Evolutionary conservation across 805 yeast species (phyloP), one percentile per base, ranked within the genome.

Genomic region (Saitoella complicata): DNA sequence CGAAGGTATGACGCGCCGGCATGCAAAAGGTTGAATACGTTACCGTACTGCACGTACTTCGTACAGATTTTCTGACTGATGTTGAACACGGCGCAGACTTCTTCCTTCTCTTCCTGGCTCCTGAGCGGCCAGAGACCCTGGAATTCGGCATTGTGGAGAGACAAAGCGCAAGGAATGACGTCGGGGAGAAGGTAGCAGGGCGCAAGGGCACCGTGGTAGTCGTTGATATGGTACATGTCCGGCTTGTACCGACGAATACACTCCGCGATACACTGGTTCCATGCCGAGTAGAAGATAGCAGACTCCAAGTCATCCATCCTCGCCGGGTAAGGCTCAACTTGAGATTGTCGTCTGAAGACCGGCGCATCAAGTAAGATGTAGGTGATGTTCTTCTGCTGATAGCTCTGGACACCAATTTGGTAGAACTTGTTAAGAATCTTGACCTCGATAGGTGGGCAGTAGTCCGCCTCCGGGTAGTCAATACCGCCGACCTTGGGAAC

Each of bases 191-290:
- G 42, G 21, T 39, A 39, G 8, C 32, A 10, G n/a, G 42, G 42
- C 6, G 42, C 42, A 8, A 39, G 31, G 10, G 42, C 42, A 29
- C 42, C 42, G 32, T 39, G 42, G 21, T 39, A 39, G 32, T 39
- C 43, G 32, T 41, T 41, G 9, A 41, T 41, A 21, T 41, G 43
- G 34, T 41, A 41, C 8, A 41, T 11, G 21, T 41, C 43, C 11
- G 34, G 11, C 8, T 2, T 7, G n/a, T 41, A 33, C n/a, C 38
- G 34, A 13, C 30, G 7, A 13, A 41, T 41, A 11, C 32, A 12
- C 12, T 34, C 36, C 2, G 43, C 43, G 7, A 41, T 41, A 29
- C 43, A 41, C 34, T 41, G 43, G 34, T 41, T 41, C 43, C 43
- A 41, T 6, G 43, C 43, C 6, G 43, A 41, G 29, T 41, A 41